Conservation (phyloP, 305 asterid genomes). For the Fraxinus ornus region DNA sequence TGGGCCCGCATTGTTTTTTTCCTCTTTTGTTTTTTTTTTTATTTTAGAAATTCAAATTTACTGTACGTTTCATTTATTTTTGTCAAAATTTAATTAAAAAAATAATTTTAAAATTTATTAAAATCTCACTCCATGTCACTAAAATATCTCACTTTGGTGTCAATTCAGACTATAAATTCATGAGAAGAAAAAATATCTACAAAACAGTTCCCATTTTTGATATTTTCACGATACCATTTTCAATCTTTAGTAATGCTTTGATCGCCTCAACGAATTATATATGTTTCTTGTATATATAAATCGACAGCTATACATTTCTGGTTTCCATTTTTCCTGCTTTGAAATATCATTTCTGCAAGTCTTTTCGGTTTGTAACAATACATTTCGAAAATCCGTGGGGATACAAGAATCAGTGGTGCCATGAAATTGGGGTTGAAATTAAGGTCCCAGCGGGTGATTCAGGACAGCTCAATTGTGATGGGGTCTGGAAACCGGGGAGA, state of each 20-base stretch:
- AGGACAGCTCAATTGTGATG: constrained; percentile 62
- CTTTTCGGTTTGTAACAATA: constrained; percentile 6
- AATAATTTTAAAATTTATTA: too few relatives aligned
- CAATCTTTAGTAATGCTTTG: not conserved
- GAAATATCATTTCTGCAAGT: constrained; percentile 3
- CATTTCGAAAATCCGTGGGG: constrained; percentile 10
- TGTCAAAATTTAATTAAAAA: too few relatives aligned
- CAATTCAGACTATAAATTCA: not conserved
- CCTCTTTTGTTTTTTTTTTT: too few relatives aligned
- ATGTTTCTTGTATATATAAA: not conserved
- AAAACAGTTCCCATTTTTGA: not conserved
- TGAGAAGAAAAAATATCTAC: not conserved
- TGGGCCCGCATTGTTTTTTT: not conserved
- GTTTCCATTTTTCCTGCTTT: not conserved
- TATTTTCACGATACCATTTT: not conserved
- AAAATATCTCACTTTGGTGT: not conserved
- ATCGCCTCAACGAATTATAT: not conserved
- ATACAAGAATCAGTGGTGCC: constrained; percentile 25
- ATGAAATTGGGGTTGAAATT: constrained; percentile 59
- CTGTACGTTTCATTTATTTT: too few relatives aligned
- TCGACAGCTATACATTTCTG: not conserved
- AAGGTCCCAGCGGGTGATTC: constrained; percentile 74
- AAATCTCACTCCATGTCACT: not conserved
- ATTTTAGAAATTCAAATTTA: not conserved
- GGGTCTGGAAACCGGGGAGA: constrained; percentile 42